Conservation (phyloP, 1,284 basidiomycete species). For the Pisolithus thermaeus region DNA sequence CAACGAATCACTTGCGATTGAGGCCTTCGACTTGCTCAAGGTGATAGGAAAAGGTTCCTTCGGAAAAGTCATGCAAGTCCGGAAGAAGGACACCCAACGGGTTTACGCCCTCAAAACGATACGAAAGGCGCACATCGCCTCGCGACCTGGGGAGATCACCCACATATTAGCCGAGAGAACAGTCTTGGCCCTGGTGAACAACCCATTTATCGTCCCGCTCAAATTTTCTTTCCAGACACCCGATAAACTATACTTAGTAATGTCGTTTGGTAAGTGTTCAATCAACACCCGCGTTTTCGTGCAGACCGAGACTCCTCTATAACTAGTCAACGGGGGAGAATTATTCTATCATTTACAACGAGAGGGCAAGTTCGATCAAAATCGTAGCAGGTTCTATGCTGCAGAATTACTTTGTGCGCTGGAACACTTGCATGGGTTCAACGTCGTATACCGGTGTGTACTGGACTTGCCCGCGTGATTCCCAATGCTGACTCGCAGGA, state of each 20-base stretch:
- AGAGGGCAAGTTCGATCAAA: slow-evolving; percentile 95
- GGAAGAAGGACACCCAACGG: slow-evolving; percentile 96
- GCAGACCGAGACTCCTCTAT: slow-evolving; percentile 3
- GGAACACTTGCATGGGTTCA: slow-evolving; percentile 96
- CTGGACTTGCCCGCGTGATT: neutral
- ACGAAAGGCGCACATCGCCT: slow-evolving; percentile 97
- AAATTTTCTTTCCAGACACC: slow-evolving; percentile 99
- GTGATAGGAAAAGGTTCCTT: slow-evolving; percentile 98
- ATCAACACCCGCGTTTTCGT: neutral
- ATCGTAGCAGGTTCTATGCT: slow-evolving; percentile 92
- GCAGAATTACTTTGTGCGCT: slow-evolving; percentile 92
- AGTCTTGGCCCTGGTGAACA: slow-evolving; percentile 95
- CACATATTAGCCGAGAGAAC: slow-evolving; percentile 98
- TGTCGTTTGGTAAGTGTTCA: slow-evolving; percentile 74
- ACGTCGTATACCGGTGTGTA: slow-evolving; percentile 91
- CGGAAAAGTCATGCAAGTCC: slow-evolving; percentile 97
- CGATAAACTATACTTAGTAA: slow-evolving; percentile 95
- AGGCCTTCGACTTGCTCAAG: slow-evolving; percentile 95
- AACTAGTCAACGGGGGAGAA: slow-evolving; percentile 90
- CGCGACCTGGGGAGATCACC: slow-evolving; percentile 93
- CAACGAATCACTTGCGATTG: slow-evolving; percentile 85
- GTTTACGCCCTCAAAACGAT: slow-evolving; percentile 99
- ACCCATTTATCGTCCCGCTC: slow-evolving; percentile 97
- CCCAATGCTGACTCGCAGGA: slow-evolving; percentile 2
- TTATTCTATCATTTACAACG: slow-evolving; percentile 97